Base-by-base conservation (phyloP, 2,329 filamentous ascomycete species). In the Nemania serpens region DNA sequence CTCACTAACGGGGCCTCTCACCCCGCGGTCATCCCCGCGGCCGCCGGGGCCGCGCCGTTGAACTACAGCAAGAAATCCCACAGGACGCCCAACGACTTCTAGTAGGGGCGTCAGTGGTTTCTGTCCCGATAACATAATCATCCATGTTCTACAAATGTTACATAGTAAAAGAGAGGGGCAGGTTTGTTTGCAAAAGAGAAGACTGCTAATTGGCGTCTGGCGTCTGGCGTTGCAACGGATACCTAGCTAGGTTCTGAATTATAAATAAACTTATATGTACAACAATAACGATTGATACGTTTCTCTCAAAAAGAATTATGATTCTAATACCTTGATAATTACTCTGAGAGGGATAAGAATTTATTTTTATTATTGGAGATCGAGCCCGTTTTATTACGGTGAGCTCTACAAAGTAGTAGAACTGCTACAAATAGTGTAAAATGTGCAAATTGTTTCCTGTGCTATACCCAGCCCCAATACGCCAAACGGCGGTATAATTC, bases 51-150 rank as follows among this genome's bases (percentile, higher is more conserved):
- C 10, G 58, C 61, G 13, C 43, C 52, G 49, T 25, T 46, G 4
- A 13, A 6, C 6, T 34, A 42, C 12, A n/a, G 47, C 18, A 61
- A 64, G 25, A 70, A 70, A 53, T 18, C 58, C 17, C 62, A 61
- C 11, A 63, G 61, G 18, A 48, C 59, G 12, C 65, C 66, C 37
- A 66, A 69, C 46, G 64, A 68, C 45, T 72, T 70, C 18, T 72
- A 69, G 56, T n/a, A 5, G 50, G 36, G 20, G 25, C 12, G 18
- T 12, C 33, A 25, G 37, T 37, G 17, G 20, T 53, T 18, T 29
- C 4, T 20, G 45, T 17, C 42, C n/a, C 33, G n/a, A 59, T 10
- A 13, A 59, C 41, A 18, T 55, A 22, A 62, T 52, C 7, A 36
- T 36, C 34, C 25, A 56, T 52, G 37, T 34, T 55, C 25, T 43